A percentile compares a stretch with the other conserved stretches of the same genome.
phyloP scores from a whole-genome alignment of 768 basidiomycete species.

The Boletus rufocinnamomeus region DNA sequence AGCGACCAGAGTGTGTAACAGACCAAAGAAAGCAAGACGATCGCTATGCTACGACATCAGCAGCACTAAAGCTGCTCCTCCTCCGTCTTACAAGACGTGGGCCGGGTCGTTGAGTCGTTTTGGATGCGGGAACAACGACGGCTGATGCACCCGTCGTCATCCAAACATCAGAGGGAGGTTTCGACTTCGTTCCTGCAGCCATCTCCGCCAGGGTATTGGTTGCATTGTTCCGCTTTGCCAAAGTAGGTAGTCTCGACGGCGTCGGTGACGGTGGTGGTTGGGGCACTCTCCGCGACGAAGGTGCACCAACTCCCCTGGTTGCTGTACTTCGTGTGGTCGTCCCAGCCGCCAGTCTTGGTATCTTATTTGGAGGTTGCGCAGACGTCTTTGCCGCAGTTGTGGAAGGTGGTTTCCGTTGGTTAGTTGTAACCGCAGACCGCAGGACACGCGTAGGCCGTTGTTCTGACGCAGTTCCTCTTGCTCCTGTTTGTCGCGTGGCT shows the following conservation, averaged over 20 bases:
- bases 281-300: constrained; percentile 39
- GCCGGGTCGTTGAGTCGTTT: constrained; percentile 67
- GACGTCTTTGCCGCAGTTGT: constrained; percentile 41
- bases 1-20: constrained; percentile 4
- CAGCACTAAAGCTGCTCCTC: constrained; percentile 85
- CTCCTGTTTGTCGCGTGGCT: constrained; percentile 39
- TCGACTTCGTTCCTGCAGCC: constrained; percentile 39
- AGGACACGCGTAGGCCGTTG: constrained; percentile 75
- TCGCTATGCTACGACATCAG: constrained; percentile 75
- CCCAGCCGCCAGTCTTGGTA: constrained; percentile 62
- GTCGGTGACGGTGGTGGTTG: constrained; percentile 62
- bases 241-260: constrained; percentile 76
- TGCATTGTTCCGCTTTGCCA: constrained; percentile 55
- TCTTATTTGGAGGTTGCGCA: constrained; percentile 61
- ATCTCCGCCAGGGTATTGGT: constrained; percentile 54
- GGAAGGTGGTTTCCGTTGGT: constrained; percentile 55
- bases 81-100: constrained; percentile 72
- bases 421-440: constrained; percentile 61
- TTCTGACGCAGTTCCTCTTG: constrained; percentile 64
- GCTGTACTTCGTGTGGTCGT: constrained; percentile 51
- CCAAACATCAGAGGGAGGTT: constrained; percentile 61
- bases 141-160: constrained; percentile 69
- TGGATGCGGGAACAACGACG: constrained; percentile 71
- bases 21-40: constrained; percentile 18
- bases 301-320: constrained; percentile 34